Evolutionary conservation across 345 rosid genomes (phyloP), one percentile per base, ranked within the genome.

Genomic region (Garcia nutans): DNA sequence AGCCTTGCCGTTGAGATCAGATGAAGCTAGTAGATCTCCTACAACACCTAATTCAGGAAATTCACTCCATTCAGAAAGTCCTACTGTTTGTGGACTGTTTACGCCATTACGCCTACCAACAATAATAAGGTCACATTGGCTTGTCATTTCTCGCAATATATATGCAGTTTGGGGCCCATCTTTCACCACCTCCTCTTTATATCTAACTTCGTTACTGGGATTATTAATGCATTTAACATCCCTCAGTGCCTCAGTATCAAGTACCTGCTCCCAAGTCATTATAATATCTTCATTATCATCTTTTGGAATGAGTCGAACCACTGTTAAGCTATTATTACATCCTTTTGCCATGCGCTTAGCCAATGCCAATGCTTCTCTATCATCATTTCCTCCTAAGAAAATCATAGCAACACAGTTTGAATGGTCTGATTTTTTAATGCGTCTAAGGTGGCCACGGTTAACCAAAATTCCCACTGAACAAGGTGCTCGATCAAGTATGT

Each of bases 1-100:
- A 45, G 77, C 84, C 70, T 60, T 75, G 64, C 78, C 47, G 12
- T 49, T 26, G 37, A 86, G 15, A 79, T 90, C 97, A 11, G 69
- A 50, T 5, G 92, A 85, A n/a, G 93, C 72, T 10, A 85, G 81
- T 26, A 80, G 50, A 70, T 77, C 73, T 45, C 92, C 92, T 0
- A 90, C 24, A 20, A 86, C 17, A 31, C 92, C 96, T 33, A 90
- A 79, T 72, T 92, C 93, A 0, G 91, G 88, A 70, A 82, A 79
- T 72, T 92, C 97, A 65, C 81, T 87, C 96, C 91, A 89, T 78
- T 85, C 77, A 2, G 33, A 76, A 28, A 90, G 82, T 0, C 96
- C 96, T 0, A 59, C 41, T 7, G 84, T 85, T 57, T 87, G 85
- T 12, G 73, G 57, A 6, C 59, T 72, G 1, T 71, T 72, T 1